Evolutionary conservation across 805 yeast species (phyloP), one percentile per base, ranked within the genome.

Genomic region (Myxozyma geophila): DNA sequence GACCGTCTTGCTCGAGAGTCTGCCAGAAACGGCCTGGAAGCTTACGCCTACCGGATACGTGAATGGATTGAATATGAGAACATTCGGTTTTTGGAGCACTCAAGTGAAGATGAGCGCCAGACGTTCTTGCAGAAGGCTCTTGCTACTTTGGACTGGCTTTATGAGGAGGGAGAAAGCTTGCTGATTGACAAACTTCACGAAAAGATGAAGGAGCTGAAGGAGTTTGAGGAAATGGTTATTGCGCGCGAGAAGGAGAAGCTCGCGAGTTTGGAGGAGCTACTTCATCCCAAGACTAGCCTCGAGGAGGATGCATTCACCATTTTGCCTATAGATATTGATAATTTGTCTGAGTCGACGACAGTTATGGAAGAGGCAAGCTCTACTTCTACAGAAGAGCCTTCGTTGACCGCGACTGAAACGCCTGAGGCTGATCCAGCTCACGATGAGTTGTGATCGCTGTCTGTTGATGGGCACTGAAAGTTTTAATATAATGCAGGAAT

Each of bases 61-160:
- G 80, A 83, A 9, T 80, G 78, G 58, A 70, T 90, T 19, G 88
- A 84, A 17, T 85, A 84, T 39, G 82, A 82, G 46, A 12, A 81
- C 79, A 50, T 59, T 35, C 47, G 59, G 23, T 63, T 62, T 40
- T 33, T 62, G 54, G 64, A 83, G 6, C 80, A 77, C 5, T 49
- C 69, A 5, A 62, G 51, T 23, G 70, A 66, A 35, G 63, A 66
- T 10, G 71, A 68, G 49, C 69, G 71, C 12, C 50, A 47, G 41
- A n/a, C 54, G 35, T 58, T 57, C 36, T 59, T 67, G 40, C 69
- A 74, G 37, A 75, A 81, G 9, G 67, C 77, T 0, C 61, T 70
- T 0, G 66, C 77, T 6, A 83, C 87, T 4, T 76, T 89, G 52
- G 93, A 88, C 63, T 90, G 96, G 96, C 77, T 91, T 44, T 96